phyloP scores from a whole-genome alignment of 2,329 filamentous ascomycete genomes.

The Xylariaceae sp. region DNA sequence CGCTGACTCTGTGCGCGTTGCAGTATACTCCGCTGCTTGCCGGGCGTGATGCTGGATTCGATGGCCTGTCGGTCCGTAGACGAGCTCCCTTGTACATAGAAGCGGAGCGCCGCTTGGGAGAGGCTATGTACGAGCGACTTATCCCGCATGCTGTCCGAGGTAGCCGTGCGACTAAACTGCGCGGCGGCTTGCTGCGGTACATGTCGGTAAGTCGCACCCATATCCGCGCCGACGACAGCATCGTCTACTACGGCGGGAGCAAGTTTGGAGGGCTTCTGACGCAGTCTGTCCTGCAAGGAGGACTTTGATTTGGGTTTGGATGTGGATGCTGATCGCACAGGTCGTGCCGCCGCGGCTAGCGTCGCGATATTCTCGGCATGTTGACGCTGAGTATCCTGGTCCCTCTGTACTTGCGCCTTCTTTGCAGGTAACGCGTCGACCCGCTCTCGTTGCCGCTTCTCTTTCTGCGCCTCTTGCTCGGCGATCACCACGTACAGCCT shows the following conservation, averaged over 20 bases:
- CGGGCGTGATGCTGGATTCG: constrained; percentile 41
- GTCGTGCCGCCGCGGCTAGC: constrained; percentile 1
- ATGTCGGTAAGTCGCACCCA: constrained; percentile 49
- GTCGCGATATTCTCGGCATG: constrained; percentile 12
- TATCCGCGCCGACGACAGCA: neutral
- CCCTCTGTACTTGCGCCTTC: constrained; percentile 20
- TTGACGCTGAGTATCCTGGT: constrained; percentile 16
- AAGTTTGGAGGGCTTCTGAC: constrained; percentile 24
- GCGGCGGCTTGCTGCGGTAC: constrained; percentile 60
- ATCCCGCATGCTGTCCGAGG: constrained; percentile 48
- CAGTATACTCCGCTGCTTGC: constrained; percentile 45
- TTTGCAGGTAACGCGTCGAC: constrained; percentile 32
- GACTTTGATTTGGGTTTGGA: constrained; percentile 17
- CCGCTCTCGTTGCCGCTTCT: constrained; percentile 42
- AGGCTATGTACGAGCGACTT: constrained; percentile 49
- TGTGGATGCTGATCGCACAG: constrained; percentile 1
- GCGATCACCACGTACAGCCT: constrained; percentile 57
- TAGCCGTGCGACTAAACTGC: constrained; percentile 61
- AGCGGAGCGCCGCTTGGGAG: constrained; percentile 48
- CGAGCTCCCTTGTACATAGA: constrained; percentile 45
- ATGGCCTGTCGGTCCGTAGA: constrained; percentile 31
- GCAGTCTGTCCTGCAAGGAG: constrained; percentile 32
- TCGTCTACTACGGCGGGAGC: neutral
- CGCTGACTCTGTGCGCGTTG: constrained; percentile 47
- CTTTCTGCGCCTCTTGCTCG: constrained; percentile 53